Conservation (phyloP, 768 basidiomycete species). For the Tephrocybe sp. region DNA sequence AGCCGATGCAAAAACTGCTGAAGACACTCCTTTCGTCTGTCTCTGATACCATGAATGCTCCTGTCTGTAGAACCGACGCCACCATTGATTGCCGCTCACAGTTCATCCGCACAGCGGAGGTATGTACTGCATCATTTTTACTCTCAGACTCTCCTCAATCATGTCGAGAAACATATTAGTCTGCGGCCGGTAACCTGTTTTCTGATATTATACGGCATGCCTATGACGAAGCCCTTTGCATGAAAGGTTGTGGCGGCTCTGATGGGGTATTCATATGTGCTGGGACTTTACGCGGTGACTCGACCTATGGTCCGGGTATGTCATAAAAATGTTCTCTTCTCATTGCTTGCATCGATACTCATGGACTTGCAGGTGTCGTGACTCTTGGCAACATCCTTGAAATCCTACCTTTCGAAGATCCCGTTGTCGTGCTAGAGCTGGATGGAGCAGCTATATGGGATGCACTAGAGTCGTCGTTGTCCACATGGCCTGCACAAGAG, state of each 20-base stretch:
- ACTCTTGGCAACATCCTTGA: conserved; percentile 87
- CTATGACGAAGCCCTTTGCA: conserved; percentile 67
- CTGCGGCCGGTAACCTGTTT: conserved; percentile 76
- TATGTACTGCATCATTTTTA: conserved; percentile 22
- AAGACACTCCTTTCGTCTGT: conserved; percentile 66
- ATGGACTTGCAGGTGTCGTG: conserved; percentile 51
- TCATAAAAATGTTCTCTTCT: background rate
- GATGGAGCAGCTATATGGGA: conserved; percentile 80
- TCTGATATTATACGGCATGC: conserved; percentile 81
- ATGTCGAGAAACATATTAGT: conserved; percentile 42
- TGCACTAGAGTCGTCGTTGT: conserved; percentile 68
- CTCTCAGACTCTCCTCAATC: too few species aligned
- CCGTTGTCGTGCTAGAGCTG: conserved; percentile 76
- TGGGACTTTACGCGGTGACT: conserved; percentile 85
- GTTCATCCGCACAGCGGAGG: conserved; percentile 73
- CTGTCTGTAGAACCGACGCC: conserved; percentile 69
- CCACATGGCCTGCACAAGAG: conserved; percentile 87
- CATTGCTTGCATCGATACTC: background rate
- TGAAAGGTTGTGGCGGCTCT: conserved; percentile 59
- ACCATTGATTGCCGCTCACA: conserved; percentile 73
- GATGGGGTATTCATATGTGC: conserved; percentile 82
- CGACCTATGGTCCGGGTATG: conserved; percentile 76
- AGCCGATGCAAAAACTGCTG: conserved; percentile 55
- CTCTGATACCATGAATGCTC: conserved; percentile 63
- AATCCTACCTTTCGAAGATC: conserved; percentile 87